Conservation (phyloP, 2,329 filamentous ascomycete species). For the Clonostachys byssicola region DNA sequence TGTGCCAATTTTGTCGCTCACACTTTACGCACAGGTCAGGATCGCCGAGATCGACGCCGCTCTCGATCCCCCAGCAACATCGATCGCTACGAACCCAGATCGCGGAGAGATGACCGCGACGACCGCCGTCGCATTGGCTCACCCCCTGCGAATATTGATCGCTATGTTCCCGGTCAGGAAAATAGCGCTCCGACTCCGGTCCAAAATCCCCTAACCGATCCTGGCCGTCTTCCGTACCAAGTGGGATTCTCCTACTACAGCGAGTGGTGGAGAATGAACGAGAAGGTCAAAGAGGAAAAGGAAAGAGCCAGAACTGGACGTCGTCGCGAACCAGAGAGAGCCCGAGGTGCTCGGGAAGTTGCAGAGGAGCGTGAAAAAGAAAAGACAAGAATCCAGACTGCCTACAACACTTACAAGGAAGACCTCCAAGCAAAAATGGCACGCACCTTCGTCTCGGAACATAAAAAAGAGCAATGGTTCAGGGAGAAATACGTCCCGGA, state of each 20-base stretch:
- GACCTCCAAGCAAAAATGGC: slow-evolving; percentile 76
- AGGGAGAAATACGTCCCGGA: slow-evolving; percentile 89
- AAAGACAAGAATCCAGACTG: slow-evolving; percentile 70
- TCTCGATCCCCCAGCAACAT: slow-evolving; percentile 69
- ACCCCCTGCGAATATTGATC: slow-evolving; percentile 71
- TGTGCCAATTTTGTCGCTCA: neutral
- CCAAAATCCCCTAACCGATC: slow-evolving; percentile 67
- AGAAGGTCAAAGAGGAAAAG: slow-evolving; percentile 78
- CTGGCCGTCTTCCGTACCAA: slow-evolving; percentile 69
- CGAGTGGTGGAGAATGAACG: slow-evolving; percentile 82
- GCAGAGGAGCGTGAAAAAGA: slow-evolving; percentile 76
- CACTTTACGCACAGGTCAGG: slow-evolving; percentile 35
- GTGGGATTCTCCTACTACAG: slow-evolving; percentile 84
- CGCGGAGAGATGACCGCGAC: slow-evolving; percentile 66
- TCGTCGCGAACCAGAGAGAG: slow-evolving; percentile 58
- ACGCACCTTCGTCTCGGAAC: slow-evolving; percentile 81
- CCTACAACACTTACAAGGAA: slow-evolving; percentile 65
- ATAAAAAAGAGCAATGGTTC: slow-evolving; percentile 98
- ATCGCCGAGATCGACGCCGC: slow-evolving; percentile 56
- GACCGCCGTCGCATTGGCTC: slow-evolving; percentile 59
- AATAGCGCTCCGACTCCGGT: slow-evolving; percentile 35
- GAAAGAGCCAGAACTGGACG: slow-evolving; percentile 68
- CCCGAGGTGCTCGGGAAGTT: slow-evolving; percentile 60
- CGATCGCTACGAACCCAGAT: slow-evolving; percentile 72
- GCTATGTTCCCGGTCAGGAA: slow-evolving; percentile 77